These are phyloP conservation scores for Talaromyces liani DNA, from an alignment of 495 filamentous ascomycete genomes.

Conservation along the genomic window DNA sequence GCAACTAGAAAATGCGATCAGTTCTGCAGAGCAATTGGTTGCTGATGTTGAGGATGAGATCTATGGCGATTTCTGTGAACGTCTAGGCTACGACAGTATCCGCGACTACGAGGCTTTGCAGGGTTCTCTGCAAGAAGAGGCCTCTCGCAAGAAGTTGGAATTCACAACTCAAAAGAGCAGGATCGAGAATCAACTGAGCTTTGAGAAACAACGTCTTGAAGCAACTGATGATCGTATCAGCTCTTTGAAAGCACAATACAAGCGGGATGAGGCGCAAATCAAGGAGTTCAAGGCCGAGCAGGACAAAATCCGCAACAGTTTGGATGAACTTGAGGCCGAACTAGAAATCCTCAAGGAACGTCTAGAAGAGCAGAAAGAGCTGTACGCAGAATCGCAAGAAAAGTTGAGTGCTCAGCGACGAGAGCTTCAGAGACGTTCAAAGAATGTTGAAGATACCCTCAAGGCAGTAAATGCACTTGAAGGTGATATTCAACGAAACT, in stretches of 20 bases:
- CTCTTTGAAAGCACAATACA: slow-evolving; percentile 54
- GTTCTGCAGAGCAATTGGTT: slow-evolving; percentile 67
- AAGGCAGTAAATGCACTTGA: slow-evolving; percentile 74
- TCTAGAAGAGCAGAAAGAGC: slow-evolving; percentile 58
- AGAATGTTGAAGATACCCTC: slow-evolving; percentile 69
- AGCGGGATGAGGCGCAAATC: slow-evolving; percentile 57
- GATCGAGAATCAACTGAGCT: slow-evolving; percentile 70
- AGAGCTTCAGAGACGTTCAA: slow-evolving; percentile 77
- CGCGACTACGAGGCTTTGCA: slow-evolving; percentile 90
- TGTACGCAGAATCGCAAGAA: slow-evolving; percentile 59
- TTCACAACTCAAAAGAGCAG: slow-evolving; percentile 78
- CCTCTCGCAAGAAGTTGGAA: slow-evolving; percentile 73
- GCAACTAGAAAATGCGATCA: slow-evolving; percentile 55
- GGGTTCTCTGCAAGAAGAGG: slow-evolving; percentile 83
- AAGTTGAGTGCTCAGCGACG: slow-evolving; percentile 73
- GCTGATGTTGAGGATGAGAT: slow-evolving; percentile 81
- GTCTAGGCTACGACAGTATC: slow-evolving; percentile 81
- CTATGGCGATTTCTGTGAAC: slow-evolving; percentile 78
- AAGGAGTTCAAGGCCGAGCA: slow-evolving; percentile 66
- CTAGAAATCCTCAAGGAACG: slow-evolving; percentile 68
- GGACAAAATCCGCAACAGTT: slow-evolving; percentile 59
- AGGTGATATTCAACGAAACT: slow-evolving; percentile 73
- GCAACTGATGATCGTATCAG: slow-evolving; percentile 63
- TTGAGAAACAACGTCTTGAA: slow-evolving; percentile 64
- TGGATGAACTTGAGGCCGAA: slow-evolving; percentile 66